These are phyloP conservation scores for Claviceps pazoutovae DNA, from an alignment of 2,329 filamentous ascomycete genomes.

Conservation along the genomic window DNA sequence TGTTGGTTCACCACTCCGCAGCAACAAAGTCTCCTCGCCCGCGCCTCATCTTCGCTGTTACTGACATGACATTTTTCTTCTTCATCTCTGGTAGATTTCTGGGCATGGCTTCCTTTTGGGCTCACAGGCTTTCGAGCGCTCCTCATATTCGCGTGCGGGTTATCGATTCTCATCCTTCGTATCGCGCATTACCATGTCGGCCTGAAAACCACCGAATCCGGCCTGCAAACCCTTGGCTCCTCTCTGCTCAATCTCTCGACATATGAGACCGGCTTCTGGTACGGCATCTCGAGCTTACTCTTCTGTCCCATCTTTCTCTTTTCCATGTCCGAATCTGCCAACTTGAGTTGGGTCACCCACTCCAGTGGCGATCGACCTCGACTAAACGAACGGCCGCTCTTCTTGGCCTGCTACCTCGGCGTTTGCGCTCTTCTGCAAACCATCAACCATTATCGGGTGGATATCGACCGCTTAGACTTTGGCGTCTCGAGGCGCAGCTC, in stretches of 20 bases:
- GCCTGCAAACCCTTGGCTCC: constrained; percentile 47
- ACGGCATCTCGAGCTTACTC: constrained; percentile 61
- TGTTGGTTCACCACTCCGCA: constrained; percentile 34
- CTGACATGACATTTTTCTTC: not conserved
- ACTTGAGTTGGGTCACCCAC: constrained; percentile 60
- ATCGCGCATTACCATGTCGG: constrained; percentile 73
- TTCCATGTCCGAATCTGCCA: constrained; percentile 44
- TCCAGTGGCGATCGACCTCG: constrained; percentile 57
- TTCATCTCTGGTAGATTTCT: constrained; percentile 43
- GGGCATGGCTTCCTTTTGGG: constrained; percentile 77
- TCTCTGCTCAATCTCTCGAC: constrained; percentile 46
- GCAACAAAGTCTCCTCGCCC: not conserved
- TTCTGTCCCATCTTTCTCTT: constrained; percentile 74
- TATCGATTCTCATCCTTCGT: constrained; percentile 71
- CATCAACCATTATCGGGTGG: constrained; percentile 52
- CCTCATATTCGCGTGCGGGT: constrained; percentile 61
- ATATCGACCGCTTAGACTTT: constrained; percentile 53
- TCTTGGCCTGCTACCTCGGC: constrained; percentile 57
- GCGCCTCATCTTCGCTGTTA: not conserved
- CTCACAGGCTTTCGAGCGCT: constrained; percentile 59
- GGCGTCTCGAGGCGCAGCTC: constrained; percentile 13
- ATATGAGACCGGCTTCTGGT: constrained; percentile 60
- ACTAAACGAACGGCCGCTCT: constrained; percentile 78
- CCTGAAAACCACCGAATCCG: constrained; percentile 54
- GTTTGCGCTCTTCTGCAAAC: constrained; percentile 58